These are phyloP conservation scores for Populus hybrid DNA, from an alignment of 441 rosid species.

Conservation along the genomic window DNA sequence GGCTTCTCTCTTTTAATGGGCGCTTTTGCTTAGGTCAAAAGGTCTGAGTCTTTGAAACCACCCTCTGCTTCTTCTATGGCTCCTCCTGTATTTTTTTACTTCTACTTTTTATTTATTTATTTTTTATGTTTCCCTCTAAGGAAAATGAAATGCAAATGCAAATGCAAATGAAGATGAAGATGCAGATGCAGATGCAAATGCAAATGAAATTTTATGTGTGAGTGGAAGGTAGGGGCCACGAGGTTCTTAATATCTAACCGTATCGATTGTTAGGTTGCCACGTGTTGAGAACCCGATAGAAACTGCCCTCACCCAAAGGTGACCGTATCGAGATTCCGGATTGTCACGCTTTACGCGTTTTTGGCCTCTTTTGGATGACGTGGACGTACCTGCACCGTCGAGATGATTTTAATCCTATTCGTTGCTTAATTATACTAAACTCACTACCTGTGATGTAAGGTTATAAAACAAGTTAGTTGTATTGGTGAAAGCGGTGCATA, in stretches of 20 bases:
- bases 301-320: slow-evolving; percentile 20
- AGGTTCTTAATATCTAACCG: slow-evolving; percentile 30
- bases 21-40: slow-evolving; percentile 35
- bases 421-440: slow-evolving; percentile 17
- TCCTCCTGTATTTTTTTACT: not conserved
- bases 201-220: slow-evolving; percentile 6
- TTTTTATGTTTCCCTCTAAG: slow-evolving; percentile 7
- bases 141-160: slow-evolving; percentile 16
- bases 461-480: not conserved
- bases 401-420: slow-evolving; percentile 2
- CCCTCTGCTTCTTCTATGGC: not conserved
- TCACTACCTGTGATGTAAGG: slow-evolving; percentile 16
- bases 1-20: slow-evolving; percentile 13
- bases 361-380: slow-evolving; percentile 45
- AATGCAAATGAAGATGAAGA: not conserved
- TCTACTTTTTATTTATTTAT: slow-evolving; percentile 7
- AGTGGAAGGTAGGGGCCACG: slow-evolving; percentile 23
- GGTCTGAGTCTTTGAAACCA: slow-evolving; percentile 17
- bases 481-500: not conserved
- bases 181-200: not conserved
- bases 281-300: slow-evolving; percentile 16
- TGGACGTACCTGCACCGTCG: slow-evolving; percentile 54
- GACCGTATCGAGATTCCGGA: slow-evolving; percentile 35
- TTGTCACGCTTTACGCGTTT: slow-evolving; percentile 59
- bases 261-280: slow-evolving; percentile 25